Base-by-base conservation (phyloP, 2,329 filamentous ascomycete genomes). In the Annulohypoxylon truncatum region DNA sequence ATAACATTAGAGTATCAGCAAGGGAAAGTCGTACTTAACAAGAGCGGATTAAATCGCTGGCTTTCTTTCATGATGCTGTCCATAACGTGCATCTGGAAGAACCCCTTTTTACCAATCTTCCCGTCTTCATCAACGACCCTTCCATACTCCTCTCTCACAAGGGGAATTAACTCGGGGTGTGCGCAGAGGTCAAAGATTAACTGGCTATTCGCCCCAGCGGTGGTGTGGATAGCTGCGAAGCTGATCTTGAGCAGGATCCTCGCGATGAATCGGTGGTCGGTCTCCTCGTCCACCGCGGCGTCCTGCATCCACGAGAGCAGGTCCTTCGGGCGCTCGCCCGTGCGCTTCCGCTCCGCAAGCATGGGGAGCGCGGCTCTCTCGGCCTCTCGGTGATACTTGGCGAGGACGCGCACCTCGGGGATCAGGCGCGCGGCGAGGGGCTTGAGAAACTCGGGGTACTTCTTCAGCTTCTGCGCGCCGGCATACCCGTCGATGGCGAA, bases 21-120 rank as follows among this genome's bases (percentile, higher is more conserved):
- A n/a, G n/a, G n/a, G n/a, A n/a, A n/a, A 68, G 13, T 6, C 66
- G 52, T 68, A 76, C 73, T 20, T 8, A 73, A 24, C 3, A 42
- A 12, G 1, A 72, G 69, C 4, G 77, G 76, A n/a, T 65, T 74
- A 4, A 76, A 38, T 5, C 79, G 65, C 53, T 77, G 73, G 40
- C 73, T 76, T 64, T 80, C 79, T 59, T 79, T 80, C 38, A 81
- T 58, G 54, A 79, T 76, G 53, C 73, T 77, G 33, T 80, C 78
- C 7, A 79, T 65, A 35, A 76, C 76, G 35, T 68, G 64, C 18
- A 79, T 61, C 15, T 76, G 72, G 9, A 26, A 40, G 15, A 74
- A 67, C 1, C 64, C 64, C 10, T 20, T 35, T 35, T 70, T 72
- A 20, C 18, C 6, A 22, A 70, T 51, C 10, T 48, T 54, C 12